These are phyloP conservation scores for Leavenworthia alabamica DNA, from an alignment of 345 rosid genomes.

Conservation along the genomic window DNA sequence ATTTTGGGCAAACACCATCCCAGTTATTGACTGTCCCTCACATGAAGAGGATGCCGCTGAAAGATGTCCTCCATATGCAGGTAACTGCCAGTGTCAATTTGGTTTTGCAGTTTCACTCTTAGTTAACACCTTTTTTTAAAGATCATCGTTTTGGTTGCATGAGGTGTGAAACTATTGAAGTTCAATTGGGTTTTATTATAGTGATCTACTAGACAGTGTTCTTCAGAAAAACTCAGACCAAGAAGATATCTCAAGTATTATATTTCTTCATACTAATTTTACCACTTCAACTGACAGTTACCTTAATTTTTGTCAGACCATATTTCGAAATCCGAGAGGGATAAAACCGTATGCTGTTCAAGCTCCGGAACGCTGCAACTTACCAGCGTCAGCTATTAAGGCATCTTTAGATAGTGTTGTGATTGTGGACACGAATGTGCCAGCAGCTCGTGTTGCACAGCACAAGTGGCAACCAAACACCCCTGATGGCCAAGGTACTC, in stretches of 20 bases:
- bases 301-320: conserved; percentile 56
- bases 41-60: conserved; percentile 66
- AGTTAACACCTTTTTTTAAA: background rate
- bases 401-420: conserved; percentile 78
- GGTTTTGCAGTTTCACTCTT: conserved; percentile 15
- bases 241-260: background rate
- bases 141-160: background rate
- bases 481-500: conserved; percentile 89
- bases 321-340: conserved; percentile 83
- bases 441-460: conserved; percentile 83
- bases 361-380: conserved; percentile 83
- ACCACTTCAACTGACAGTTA: conserved; percentile 4
- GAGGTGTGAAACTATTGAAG: background rate
- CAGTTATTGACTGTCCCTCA: conserved; percentile 88
- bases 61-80: conserved; percentile 89
- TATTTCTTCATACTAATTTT: background rate
- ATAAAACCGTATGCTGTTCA: conserved; percentile 72
- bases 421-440: conserved; percentile 75
- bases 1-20: conserved; percentile 99
- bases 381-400: conserved; percentile 89
- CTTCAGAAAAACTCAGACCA: background rate
- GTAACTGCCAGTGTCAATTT: conserved; percentile 30
- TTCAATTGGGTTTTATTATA: background rate
- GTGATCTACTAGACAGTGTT: background rate
- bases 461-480: conserved; percentile 99